phyloP scores from a whole-genome alignment of 495 filamentous ascomycete genomes.

The Chaetomium tenue region DNA sequence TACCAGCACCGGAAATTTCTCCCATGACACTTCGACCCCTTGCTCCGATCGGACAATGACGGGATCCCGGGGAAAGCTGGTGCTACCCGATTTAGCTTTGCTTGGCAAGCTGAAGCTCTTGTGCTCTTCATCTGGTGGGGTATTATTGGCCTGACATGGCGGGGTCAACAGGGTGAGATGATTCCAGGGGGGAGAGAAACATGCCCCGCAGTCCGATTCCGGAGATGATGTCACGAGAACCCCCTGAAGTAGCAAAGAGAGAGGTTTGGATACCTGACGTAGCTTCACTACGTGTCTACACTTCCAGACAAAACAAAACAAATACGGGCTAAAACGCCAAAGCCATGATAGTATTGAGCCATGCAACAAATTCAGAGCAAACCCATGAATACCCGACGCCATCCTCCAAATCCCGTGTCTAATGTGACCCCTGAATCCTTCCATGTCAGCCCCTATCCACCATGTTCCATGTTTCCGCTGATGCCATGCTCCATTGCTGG shows the following conservation, averaged over 20 bases:
- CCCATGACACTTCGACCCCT: background rate
- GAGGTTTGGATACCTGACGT: too few relatives aligned
- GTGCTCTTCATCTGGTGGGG: background rate
- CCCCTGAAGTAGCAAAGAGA: too few relatives aligned
- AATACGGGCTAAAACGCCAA: background rate
- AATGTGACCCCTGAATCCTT: background rate
- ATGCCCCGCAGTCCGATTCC: conserved; percentile 23
- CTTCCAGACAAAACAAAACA: too few relatives aligned
- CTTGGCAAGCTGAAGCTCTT: conserved; percentile 8
- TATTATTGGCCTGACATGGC: conserved; percentile 14
- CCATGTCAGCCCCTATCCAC: background rate
- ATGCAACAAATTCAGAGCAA: background rate
- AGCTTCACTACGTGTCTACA: too few relatives aligned
- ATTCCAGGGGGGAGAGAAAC: background rate
- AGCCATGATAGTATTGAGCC: conserved; percentile 16
- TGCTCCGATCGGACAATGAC: conserved; percentile 15
- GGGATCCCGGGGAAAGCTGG: background rate
- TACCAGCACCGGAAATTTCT: background rate
- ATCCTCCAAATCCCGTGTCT: background rate
- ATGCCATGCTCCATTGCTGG: conserved; percentile 14
- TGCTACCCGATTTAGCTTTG: background rate
- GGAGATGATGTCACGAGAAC: conserved; percentile 29
- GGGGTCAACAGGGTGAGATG: conserved; percentile 10
- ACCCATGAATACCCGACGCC: conserved; percentile 7
- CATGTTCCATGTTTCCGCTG: background rate